Conservation (phyloP, 352 stramenopile species). For the Globisporangium canariense region DNA sequence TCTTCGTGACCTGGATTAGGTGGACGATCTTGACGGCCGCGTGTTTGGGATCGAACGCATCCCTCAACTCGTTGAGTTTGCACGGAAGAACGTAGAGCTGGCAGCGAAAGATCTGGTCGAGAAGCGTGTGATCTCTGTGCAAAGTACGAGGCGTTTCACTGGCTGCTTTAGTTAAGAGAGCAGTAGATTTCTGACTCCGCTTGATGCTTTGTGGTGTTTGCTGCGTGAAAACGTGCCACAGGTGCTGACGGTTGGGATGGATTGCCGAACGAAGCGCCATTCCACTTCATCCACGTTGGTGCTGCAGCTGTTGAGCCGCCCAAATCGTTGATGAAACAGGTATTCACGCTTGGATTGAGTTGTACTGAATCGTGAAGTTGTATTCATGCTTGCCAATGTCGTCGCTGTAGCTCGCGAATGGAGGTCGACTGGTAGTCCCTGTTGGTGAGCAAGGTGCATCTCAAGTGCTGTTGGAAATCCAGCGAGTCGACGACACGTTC, state of each 20-base stretch:
- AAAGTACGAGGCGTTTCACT: slow-evolving; percentile 24
- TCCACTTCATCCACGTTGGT: slow-evolving; percentile 97
- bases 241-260: slow-evolving; percentile 92
- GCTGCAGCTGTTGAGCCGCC: slow-evolving; percentile 90
- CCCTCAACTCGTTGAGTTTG: slow-evolving; percentile 79
- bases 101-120: slow-evolving; percentile 82
- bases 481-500: slow-evolving; percentile 38
- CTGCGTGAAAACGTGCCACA: slow-evolving; percentile 9
- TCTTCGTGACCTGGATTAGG: slow-evolving; percentile 6
- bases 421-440: slow-evolving; percentile 91
- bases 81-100: slow-evolving; percentile 76
- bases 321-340: slow-evolving; percentile 84
- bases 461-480: slow-evolving; percentile 82
- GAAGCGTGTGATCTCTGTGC: slow-evolving; percentile 42
- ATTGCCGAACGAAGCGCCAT: slow-evolving; percentile 85
- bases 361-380: neutral
- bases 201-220: neutral
- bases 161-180: neutral
- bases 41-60: slow-evolving; percentile 93
- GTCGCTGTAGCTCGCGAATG: slow-evolving; percentile 40
- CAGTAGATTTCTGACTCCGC: neutral
- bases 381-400: neutral
- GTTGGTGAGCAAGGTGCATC: slow-evolving; percentile 66
- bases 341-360: slow-evolving; percentile 18
- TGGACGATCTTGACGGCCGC: slow-evolving; percentile 22